Evolutionary conservation across 495 filamentous ascomycete genomes (phyloP), one percentile per base, ranked within the genome.

Genomic region (Penicillium arizonense): DNA sequence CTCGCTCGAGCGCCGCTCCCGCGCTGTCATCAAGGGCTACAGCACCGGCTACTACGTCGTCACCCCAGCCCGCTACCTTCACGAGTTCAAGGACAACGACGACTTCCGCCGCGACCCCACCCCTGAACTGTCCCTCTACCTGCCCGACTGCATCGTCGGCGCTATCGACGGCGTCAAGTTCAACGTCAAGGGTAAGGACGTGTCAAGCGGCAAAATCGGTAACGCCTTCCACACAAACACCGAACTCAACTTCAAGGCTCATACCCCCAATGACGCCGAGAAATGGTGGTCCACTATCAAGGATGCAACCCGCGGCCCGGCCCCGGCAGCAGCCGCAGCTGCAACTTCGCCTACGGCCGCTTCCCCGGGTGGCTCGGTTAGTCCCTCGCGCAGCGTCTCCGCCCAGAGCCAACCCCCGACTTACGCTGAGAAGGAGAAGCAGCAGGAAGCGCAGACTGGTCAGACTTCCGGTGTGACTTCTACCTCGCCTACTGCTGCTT

Each of bases 41-140:
- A 85, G 80, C 51, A 82, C 89, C 1, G 81, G 78, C 52, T 96
- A 92, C 76, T 98, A 96, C 62, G 92, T 93, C 42, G 83, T 97
- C 24, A 96, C 91, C 3, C 86, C 87, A 0, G 79, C 85, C 18
- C 86, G 87, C 55, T 98, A 87, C 71, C 75, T 98, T 41, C 94
- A 97, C 71, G 94, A 97, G 64, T 97, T 95, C 79, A 96, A 96
- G 68, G 90, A 93, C 62, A 86, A 86, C 64, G 93, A 98, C 69
- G 87, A 96, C 64, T 74, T 89, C 63, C 81, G 79, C 46, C 80
- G 81, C 58, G 95, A 98, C 53, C 91, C 93, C 6, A 69, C 74
- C 21, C 95, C 93, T 0, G 91, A 97, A 66, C 75, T 91, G 8
- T 91, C 87, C 20, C 85, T 98, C 47, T 98, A 91, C 67, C 83